Conservation (phyloP, 441 rosid genomes). For the Populus tomentosa region DNA sequence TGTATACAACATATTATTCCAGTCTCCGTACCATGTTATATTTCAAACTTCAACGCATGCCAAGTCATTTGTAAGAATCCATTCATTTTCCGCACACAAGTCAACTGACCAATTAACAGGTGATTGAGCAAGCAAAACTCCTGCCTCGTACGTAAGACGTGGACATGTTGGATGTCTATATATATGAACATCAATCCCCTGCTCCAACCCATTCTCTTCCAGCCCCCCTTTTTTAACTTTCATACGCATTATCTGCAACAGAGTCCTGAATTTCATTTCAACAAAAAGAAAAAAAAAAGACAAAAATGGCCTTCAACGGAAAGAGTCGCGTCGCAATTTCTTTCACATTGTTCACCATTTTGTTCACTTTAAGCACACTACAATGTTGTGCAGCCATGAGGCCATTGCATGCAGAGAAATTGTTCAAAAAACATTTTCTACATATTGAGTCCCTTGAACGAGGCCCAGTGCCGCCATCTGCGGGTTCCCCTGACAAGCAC, state of each 20-base stretch:
- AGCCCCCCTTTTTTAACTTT: no score
- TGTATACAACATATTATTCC: no score
- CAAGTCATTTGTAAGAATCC: background rate
- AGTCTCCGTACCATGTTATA: no score
- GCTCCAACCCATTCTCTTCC: background rate
- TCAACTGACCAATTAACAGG: background rate
- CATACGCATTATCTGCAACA: background rate
- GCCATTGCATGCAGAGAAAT: slow-evolving; percentile 14
- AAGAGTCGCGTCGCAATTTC: background rate
- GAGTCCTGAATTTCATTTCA: no score
- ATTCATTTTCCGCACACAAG: background rate
- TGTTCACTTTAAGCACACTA: slow-evolving; percentile 6
- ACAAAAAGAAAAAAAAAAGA: background rate
- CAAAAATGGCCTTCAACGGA: slow-evolving; percentile 16
- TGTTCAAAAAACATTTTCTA: slow-evolving; percentile 16
- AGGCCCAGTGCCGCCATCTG: slow-evolving; percentile 24
- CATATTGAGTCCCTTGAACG: slow-evolving; percentile 13
- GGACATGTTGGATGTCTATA: background rate
- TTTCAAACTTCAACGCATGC: background rate
- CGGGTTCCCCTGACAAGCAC: slow-evolving; percentile 15
- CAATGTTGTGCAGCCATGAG: slow-evolving; percentile 20
- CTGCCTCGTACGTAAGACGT: background rate
- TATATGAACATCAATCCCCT: background rate
- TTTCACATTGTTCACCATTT: background rate
- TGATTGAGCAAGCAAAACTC: background rate